phyloP scores from a whole-genome alignment of 768 basidiomycete species.

The Leccinum truebloodii region DNA sequence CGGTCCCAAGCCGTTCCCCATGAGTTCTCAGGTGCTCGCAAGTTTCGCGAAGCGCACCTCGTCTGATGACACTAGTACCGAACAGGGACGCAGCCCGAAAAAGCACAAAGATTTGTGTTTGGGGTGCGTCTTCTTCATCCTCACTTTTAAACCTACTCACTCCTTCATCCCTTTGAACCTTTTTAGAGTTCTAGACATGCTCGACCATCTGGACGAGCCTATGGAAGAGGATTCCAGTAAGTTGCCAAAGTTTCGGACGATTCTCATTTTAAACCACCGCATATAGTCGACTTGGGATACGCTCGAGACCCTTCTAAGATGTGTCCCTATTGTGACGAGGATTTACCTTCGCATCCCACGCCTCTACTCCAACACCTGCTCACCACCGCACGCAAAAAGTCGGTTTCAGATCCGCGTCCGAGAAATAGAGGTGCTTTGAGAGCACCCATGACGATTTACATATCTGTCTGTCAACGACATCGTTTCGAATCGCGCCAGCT shows the following conservation, averaged over 20 bases:
- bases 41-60: slow-evolving; percentile 33
- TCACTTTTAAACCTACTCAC: slow-evolving; percentile 12
- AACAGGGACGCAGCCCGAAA: slow-evolving; percentile 31
- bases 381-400: slow-evolving; percentile 49
- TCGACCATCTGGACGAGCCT: slow-evolving; percentile 22
- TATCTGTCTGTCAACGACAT: slow-evolving; percentile 75
- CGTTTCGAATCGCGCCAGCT: slow-evolving; percentile 72
- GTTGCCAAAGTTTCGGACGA: slow-evolving; percentile 11
- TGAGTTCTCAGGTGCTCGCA: slow-evolving; percentile 47
- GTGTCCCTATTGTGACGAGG: slow-evolving; percentile 82
- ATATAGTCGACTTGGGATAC: slow-evolving; percentile 52
- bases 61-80: slow-evolving; percentile 34
- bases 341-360: slow-evolving; percentile 62
- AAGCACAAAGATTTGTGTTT: slow-evolving; percentile 33
- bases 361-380: slow-evolving; percentile 58
- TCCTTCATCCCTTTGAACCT: slow-evolving; percentile 2
- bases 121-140: slow-evolving; percentile 12
- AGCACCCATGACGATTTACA: slow-evolving; percentile 52
- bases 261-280: background rate
- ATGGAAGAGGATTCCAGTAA: slow-evolving; percentile 46
- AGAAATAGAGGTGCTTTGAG: slow-evolving; percentile 66
- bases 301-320: slow-evolving; percentile 62
- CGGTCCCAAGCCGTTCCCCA: slow-evolving; percentile 43
- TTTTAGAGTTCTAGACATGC: slow-evolving; percentile 7
- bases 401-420: slow-evolving; percentile 61